Percentiles rank a stretch among this genome's conserved stretches.
phyloP scores from a whole-genome alignment of 2,329 filamentous ascomycete genomes.

The Hypoxylon sp. region DNA sequence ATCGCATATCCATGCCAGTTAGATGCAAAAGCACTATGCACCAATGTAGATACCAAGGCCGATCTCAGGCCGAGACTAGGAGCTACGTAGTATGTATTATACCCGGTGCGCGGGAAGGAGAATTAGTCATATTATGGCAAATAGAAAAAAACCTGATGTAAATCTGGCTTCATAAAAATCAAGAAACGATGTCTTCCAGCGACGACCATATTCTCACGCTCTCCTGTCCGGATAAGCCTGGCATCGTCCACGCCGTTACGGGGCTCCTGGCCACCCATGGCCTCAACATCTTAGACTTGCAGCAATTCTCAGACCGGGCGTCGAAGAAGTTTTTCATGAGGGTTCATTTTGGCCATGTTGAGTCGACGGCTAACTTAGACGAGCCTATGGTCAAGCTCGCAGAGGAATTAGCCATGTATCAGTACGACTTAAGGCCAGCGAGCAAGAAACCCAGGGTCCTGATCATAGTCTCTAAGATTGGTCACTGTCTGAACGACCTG shows the following conservation, averaged over 20 bases:
- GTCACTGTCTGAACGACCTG: constrained; percentile 86
- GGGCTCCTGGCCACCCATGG: constrained; percentile 78
- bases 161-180: constrained; percentile 32
- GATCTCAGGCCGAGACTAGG: constrained; percentile 46
- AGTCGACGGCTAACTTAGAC: constrained; percentile 64
- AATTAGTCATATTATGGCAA: constrained; percentile 40
- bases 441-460: constrained; percentile 79
- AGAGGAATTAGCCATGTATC: constrained; percentile 72
- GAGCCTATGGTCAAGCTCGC: constrained; percentile 72
- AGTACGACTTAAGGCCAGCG: constrained; percentile 76
- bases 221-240: constrained; percentile 85
- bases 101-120: constrained; percentile 26
- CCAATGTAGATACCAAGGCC: constrained; percentile 46
- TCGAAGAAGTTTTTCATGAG: constrained; percentile 89
- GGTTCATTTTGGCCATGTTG: constrained; percentile 79
- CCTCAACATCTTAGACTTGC: constrained; percentile 85
- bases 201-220: constrained; percentile 80
- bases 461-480: constrained; percentile 92
- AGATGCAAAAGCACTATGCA: constrained; percentile 40
- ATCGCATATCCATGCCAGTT: constrained; percentile 31
- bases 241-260: constrained; percentile 87
- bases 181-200: constrained; percentile 44
- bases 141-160: constrained; percentile 27
- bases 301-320: constrained; percentile 83
- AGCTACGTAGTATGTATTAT: constrained; percentile 29